Conservation (phyloP, 306 rosid genomes). For the Begonia fuchsioides region DNA sequence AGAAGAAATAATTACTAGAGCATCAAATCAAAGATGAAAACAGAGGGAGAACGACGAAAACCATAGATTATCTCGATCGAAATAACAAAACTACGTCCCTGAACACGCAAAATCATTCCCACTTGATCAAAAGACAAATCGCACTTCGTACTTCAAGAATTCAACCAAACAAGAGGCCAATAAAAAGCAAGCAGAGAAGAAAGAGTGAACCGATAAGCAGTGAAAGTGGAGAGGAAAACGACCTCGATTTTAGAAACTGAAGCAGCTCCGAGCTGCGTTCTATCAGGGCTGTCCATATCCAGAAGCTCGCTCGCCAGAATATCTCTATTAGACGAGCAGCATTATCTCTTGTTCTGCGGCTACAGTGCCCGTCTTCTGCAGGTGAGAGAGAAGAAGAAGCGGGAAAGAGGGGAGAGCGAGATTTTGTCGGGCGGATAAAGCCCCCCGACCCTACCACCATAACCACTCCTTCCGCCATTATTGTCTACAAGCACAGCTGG, state of each 20-base stretch:
- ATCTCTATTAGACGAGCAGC: too few relatives aligned
- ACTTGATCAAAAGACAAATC: too few relatives aligned
- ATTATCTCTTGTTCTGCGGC: constrained; percentile 2
- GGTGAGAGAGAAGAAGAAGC: constrained; percentile 28
- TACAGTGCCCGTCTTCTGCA: constrained; percentile 3
- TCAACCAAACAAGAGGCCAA: constrained; percentile 5
- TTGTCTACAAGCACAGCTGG: too few relatives aligned
- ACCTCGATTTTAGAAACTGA: constrained; percentile 54
- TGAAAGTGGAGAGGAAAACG: background rate
- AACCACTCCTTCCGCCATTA: background rate
- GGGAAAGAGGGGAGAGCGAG: constrained; percentile 36
- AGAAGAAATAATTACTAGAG: too few relatives aligned
- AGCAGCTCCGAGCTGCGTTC: constrained; percentile 56
- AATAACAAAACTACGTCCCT: too few relatives aligned
- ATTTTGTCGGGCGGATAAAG: constrained; percentile 36
- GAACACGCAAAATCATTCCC: too few relatives aligned
- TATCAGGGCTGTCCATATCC: constrained; percentile 77
- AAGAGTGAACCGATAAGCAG: constrained; percentile 2
- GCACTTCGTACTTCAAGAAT: background rate
- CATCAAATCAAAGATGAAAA: too few relatives aligned
- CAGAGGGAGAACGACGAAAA: too few relatives aligned
- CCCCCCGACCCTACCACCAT: constrained; percentile 33
- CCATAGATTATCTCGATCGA: too few relatives aligned
- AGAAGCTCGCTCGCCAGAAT: background rate
- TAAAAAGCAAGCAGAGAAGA: constrained; percentile 13